Evolutionary conservation across 2,329 filamentous ascomycete genomes (phyloP).

Genomic region (Huntiella bhutanensis): DNA sequence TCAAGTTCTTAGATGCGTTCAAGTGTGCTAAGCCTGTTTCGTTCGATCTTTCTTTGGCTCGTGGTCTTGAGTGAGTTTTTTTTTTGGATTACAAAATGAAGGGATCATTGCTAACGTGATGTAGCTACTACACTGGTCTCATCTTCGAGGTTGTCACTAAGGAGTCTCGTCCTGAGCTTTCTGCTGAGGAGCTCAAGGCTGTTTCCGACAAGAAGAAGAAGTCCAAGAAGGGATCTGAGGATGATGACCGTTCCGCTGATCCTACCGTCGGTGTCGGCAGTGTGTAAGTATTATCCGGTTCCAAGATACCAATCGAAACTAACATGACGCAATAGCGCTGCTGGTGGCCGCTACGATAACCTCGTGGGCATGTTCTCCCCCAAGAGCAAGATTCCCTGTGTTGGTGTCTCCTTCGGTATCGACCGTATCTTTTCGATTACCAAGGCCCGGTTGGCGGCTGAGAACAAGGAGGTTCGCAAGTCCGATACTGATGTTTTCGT

Average conservation of each 20-base stretch:
- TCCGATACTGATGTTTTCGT: constrained; percentile 81
- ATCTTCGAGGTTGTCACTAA: constrained; percentile 83
- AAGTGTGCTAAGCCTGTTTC: constrained; percentile 55
- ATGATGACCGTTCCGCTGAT: constrained; percentile 54
- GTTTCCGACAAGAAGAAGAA: constrained; percentile 25
- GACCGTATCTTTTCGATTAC: constrained; percentile 90
- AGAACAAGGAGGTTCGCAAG: constrained; percentile 36
- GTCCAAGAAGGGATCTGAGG: constrained; percentile 26
- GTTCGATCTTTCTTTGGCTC: constrained; percentile 76
- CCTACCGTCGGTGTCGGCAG: constrained; percentile 71
- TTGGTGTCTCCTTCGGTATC: constrained; percentile 69
- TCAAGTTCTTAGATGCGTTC: constrained; percentile 66
- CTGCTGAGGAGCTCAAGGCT: constrained; percentile 19
- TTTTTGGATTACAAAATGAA: constrained; percentile 24
- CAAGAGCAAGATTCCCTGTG: constrained; percentile 57
- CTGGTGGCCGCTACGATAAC: constrained; percentile 81
- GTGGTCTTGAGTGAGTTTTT: constrained; percentile 48
- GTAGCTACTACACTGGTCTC: constrained; percentile 70
- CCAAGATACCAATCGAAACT: background rate
- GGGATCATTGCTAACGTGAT: constrained; percentile 20
- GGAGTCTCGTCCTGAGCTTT: constrained; percentile 41
- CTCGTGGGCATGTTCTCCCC: constrained; percentile 86
- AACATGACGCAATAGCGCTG: constrained; percentile 28
- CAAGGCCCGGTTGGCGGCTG: constrained; percentile 52
- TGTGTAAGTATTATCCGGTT: constrained; percentile 24